phyloP scores from a whole-genome alignment of 108 stramenopile species.

The Aureococcus anophagefferens region DNA sequence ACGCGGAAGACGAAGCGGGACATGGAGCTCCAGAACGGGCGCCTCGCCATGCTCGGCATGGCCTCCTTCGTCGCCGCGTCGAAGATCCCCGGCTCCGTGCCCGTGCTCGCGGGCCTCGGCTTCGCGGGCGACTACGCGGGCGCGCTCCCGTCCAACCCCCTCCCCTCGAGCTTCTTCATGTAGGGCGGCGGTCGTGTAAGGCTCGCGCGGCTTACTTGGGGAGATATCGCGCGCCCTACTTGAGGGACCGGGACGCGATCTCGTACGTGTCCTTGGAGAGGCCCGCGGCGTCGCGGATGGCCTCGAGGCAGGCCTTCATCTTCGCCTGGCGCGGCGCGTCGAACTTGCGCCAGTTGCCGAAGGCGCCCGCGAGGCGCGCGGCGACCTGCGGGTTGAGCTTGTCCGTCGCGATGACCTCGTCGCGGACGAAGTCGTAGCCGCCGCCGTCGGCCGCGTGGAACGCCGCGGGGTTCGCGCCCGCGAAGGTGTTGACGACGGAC shows the following conservation, averaged over 20 bases:
- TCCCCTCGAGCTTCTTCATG: no score
- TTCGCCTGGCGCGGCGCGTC: slow-evolving; percentile 52
- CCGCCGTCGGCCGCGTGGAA: slow-evolving; percentile 75
- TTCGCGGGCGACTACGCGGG: no score
- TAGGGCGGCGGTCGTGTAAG: no score
- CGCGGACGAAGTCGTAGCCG: slow-evolving; percentile 77
- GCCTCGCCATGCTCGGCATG: slow-evolving; percentile 43
- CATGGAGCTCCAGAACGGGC: slow-evolving; percentile 46
- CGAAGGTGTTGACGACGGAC: slow-evolving; percentile 64
- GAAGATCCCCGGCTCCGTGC: slow-evolving; percentile 5
- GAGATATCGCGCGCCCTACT: no score
- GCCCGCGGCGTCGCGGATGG: slow-evolving; percentile 38
- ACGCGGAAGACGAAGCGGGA: slow-evolving; percentile 4
- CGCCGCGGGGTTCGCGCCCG: slow-evolving; percentile 53
- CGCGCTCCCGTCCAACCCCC: no score
- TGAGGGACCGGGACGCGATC: slow-evolving; percentile 57
- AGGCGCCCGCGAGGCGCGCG: slow-evolving; percentile 54
- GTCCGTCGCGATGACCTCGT: slow-evolving; percentile 66
- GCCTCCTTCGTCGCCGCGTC: slow-evolving; percentile 21
- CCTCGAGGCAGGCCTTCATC: slow-evolving; percentile 63
- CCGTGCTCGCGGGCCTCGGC: not conserved
- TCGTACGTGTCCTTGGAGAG: slow-evolving; percentile 56
- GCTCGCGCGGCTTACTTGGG: no score
- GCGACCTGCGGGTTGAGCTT: slow-evolving; percentile 81
- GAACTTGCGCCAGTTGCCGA: slow-evolving; percentile 73